These are phyloP conservation scores for Primulina tabacum DNA, from an alignment of 257 asterid species.

Conservation along the genomic window DNA sequence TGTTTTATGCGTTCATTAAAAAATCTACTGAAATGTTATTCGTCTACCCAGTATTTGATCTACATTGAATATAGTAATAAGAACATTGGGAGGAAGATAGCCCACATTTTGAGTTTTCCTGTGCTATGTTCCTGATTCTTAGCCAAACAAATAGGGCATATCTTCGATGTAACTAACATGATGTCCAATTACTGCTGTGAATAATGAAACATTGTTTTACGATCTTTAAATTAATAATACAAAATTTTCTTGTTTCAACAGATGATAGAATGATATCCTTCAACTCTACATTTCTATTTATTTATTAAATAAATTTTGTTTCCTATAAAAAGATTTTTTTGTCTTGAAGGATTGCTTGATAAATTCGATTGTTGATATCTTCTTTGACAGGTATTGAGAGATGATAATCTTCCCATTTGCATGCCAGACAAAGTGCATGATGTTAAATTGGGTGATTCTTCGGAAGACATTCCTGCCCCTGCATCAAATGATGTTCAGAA, in stretches of 20 bases:
- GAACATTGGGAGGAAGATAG: background rate
- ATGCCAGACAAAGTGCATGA: constrained; percentile 86
- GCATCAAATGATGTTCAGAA: constrained; percentile 54
- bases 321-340: background rate
- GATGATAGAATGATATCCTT: background rate
- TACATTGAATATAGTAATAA: background rate
- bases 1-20: too few relatives aligned
- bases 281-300: background rate
- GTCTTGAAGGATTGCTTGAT: constrained; percentile 6
- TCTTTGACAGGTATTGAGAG: constrained; percentile 64
- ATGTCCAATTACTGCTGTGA: constrained; percentile 13
- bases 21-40: too few relatives aligned
- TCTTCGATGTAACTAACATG: constrained; percentile 4
- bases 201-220: background rate
- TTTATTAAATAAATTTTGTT: too few relatives aligned
- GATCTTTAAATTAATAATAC: background rate
- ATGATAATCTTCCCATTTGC: constrained; percentile 68
- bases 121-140: background rate
- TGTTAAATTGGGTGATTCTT: constrained; percentile 74
- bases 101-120: background rate
- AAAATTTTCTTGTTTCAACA: background rate
- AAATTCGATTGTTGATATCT: constrained; percentile 5
- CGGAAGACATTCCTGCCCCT: constrained; percentile 53
- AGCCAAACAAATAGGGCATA: constrained; percentile 3
- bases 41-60: background rate